These are phyloP conservation scores for Colletotrichum chrysophilum DNA, from an alignment of 2,329 filamentous ascomycete genomes.

Conservation along the genomic window DNA sequence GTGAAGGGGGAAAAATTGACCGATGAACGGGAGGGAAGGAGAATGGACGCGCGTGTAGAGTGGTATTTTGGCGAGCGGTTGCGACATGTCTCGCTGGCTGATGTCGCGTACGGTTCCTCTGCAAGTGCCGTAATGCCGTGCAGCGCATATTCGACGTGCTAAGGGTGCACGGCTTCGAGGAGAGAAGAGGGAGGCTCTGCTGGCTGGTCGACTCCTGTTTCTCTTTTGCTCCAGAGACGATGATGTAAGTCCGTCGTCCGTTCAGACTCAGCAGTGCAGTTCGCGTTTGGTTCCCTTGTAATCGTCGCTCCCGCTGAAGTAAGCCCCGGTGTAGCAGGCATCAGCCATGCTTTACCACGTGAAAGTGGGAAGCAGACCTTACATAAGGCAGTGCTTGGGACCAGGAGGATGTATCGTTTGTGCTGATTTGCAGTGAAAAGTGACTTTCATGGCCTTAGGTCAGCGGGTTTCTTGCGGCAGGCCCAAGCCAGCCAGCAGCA, in stretches of 20 bases:
- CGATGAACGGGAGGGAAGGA: neutral
- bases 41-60: neutral
- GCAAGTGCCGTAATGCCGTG: neutral
- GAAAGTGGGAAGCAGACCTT: neutral
- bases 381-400: neutral
- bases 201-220: neutral
- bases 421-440: neutral
- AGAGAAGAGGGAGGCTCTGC: neutral
- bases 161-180: neutral
- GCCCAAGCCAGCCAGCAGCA: conserved; percentile 7
- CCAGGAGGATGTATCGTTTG: neutral
- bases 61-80: neutral
- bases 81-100: neutral
- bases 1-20: neutral
- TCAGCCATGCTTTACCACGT: neutral
- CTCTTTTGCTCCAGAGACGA: neutral
- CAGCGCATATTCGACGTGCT: neutral
- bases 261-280: neutral
- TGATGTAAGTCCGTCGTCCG: neutral
- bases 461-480: neutral
- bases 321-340: neutral
- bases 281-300: neutral
- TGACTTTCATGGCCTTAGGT: neutral
- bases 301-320: conserved; percentile 1
- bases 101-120: neutral